These are phyloP conservation scores for Lasiosphaeriaceae sp. DNA, from an alignment of 495 filamentous ascomycete genomes.

Conservation along the genomic window DNA sequence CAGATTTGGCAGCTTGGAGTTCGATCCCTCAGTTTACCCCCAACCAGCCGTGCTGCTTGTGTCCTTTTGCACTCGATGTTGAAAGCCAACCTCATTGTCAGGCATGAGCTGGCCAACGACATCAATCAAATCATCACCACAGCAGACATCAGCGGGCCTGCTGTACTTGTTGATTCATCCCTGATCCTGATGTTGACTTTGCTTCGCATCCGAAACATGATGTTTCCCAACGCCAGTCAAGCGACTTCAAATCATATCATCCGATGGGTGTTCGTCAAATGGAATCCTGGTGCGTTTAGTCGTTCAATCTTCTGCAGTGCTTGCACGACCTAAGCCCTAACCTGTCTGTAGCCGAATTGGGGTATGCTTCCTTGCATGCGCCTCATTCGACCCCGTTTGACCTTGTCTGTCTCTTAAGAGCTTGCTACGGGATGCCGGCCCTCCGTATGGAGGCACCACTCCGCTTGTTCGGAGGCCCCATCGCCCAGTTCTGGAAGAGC, in stretches of 20 bases:
- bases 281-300: conserved; percentile 61
- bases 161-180: conserved; percentile 71
- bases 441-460: conserved; percentile 21
- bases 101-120: conserved; percentile 57
- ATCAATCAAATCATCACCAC: conserved; percentile 66
- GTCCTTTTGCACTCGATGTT: conserved; percentile 68
- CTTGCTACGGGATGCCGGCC: conserved; percentile 36
- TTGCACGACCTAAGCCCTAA: background rate
- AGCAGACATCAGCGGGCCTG: conserved; percentile 77
- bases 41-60: conserved; percentile 76
- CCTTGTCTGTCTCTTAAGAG: conserved; percentile 41
- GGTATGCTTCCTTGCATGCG: conserved; percentile 38
- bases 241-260: conserved; percentile 65
- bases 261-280: conserved; percentile 74
- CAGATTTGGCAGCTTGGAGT: conserved; percentile 71
- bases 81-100: conserved; percentile 56
- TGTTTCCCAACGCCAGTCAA: conserved; percentile 61
- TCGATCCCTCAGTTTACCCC: conserved; percentile 63
- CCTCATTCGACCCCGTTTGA: conserved; percentile 39
- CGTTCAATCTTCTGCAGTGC: background rate
- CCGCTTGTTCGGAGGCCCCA: conserved; percentile 36
- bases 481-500: conserved; percentile 31
- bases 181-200: conserved; percentile 68
- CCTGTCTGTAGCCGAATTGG: conserved; percentile 28
- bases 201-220: conserved; percentile 53